Evolutionary conservation across 2,329 filamentous ascomycete genomes (phyloP), one percentile per base, ranked within the genome.

Genomic region (Paraphaeosphaeria sporulosa): DNA sequence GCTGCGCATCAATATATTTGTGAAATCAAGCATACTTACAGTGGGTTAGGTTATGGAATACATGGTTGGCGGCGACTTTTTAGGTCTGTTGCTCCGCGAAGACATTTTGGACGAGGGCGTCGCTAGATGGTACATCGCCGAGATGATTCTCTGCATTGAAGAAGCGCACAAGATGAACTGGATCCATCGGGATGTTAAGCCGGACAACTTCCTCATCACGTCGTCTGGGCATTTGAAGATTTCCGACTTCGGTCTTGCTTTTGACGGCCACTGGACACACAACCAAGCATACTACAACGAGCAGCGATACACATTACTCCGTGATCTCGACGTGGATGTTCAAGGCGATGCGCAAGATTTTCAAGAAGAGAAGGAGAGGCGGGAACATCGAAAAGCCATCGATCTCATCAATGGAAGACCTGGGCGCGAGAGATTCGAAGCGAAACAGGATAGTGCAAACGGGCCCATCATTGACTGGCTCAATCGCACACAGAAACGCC

Each of bases 151-250:
- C 4, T 96, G 93, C 70, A 90, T 99, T 25, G 94, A 98, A 78
- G 94, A 97, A 76, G 91, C 92, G 0, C 94, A 98, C 81, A 87
- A 87, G 13, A 87, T 97, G 68, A 87, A 87, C 52, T 97, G 93
- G 85, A 97, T 99, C 50, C 95, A 99, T 75, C 90, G 94, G 19
- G 95, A 98, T 77, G 87, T 98, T 74, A 99, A 99, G 77, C 95
- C 94, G 0, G 94, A 98, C 82, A 99, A 99, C 71, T 98, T 99
- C 71, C 84, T 98, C 32, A 93, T 98, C 69, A 92, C 91, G 9
- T 86, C 91, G 0, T 90, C 91, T 19, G 94, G 95, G 0, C 95
- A 99, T 75, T 79, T 98, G 60, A 97, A 96, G 73, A 97, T 98
- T 42, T 96, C 94, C 0, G 95, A 99, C 71, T 99, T 99, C 76